Evolutionary conservation across 768 basidiomycete genomes (phyloP).

Genomic region (Lactarius indigo): DNA sequence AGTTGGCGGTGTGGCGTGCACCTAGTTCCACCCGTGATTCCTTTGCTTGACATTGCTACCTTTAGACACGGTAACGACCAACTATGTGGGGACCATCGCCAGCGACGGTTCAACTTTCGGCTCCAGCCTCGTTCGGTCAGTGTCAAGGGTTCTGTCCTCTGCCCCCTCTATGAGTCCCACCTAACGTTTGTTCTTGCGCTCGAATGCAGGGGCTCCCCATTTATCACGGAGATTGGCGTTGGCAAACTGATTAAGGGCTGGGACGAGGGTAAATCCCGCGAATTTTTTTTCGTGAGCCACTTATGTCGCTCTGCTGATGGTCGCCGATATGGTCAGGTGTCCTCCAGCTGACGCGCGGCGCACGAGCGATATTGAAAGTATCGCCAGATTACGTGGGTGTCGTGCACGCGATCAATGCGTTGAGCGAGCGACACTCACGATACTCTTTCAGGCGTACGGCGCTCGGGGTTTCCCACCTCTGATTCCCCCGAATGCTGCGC

Average conservation of each 20-base stretch:
- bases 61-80: slow-evolving; percentile 65
- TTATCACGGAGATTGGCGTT: slow-evolving; percentile 67
- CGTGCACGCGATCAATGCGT: slow-evolving; percentile 1
- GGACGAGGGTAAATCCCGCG: slow-evolving; percentile 66
- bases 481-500: slow-evolving; percentile 70
- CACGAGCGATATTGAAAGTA: slow-evolving; percentile 64
- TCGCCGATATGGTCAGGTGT: slow-evolving; percentile 48
- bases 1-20: slow-evolving; percentile 52
- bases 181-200: not conserved
- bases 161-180: not conserved
- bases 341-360: slow-evolving; percentile 65
- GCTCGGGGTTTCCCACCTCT: slow-evolving; percentile 67
- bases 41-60: not conserved
- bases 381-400: slow-evolving; percentile 70
- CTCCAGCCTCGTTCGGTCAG: slow-evolving; percentile 71
- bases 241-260: slow-evolving; percentile 84
- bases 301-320: slow-evolving; percentile 13
- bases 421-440: slow-evolving; percentile 3
- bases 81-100: slow-evolving; percentile 70
- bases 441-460: slow-evolving; percentile 58
- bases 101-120: slow-evolving; percentile 61
- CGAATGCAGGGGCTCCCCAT: slow-evolving; percentile 48
- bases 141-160: not conserved
- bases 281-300: not conserved
- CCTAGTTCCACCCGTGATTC: not conserved